Evolutionary conservation across 257 asterid genomes (phyloP).

Genomic region (Eustoma russellianum): DNA sequence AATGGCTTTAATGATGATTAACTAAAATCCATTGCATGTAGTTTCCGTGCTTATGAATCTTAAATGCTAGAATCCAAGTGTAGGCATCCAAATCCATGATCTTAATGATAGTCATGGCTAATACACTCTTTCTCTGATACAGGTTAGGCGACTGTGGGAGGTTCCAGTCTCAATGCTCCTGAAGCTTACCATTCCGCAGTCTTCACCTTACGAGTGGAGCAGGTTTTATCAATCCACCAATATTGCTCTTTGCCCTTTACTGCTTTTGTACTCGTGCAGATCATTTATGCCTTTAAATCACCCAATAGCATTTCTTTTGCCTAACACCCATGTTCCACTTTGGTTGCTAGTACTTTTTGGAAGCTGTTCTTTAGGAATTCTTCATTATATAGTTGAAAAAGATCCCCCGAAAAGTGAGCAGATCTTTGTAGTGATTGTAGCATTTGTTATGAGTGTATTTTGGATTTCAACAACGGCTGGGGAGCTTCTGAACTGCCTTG

Average conservation of each 20-base stretch:
- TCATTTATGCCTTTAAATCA: conserved; percentile 69
- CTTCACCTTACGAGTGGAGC: conserved; percentile 77
- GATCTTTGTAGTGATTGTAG: conserved; percentile 41
- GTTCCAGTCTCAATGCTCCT: conserved; percentile 69
- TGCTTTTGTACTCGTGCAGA: conserved; percentile 58
- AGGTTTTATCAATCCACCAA: conserved; percentile 78
- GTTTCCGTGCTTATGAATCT: no score
- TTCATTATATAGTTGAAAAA: conserved; percentile 61
- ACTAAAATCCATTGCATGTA: no score
- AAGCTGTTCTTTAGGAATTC: conserved; percentile 57
- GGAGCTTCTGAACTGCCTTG: conserved; percentile 87
- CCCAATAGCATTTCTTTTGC: conserved; percentile 59
- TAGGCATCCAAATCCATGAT: no score
- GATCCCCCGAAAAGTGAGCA: conserved; percentile 80
- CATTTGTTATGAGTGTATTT: conserved; percentile 89
- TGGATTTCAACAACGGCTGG: conserved; percentile 94
- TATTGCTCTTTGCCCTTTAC: conserved; percentile 73
- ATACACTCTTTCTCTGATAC: conserved; percentile 12
- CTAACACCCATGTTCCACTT: conserved; percentile 63
- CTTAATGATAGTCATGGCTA: no score
- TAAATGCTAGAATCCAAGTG: no score
- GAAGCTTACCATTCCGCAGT: conserved; percentile 76
- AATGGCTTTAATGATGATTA: no score
- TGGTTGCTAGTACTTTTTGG: conserved; percentile 62
- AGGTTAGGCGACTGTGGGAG: conserved; percentile 70